phyloP scores from a whole-genome alignment of 768 basidiomycete species.

The Cubamyces sp. region DNA sequence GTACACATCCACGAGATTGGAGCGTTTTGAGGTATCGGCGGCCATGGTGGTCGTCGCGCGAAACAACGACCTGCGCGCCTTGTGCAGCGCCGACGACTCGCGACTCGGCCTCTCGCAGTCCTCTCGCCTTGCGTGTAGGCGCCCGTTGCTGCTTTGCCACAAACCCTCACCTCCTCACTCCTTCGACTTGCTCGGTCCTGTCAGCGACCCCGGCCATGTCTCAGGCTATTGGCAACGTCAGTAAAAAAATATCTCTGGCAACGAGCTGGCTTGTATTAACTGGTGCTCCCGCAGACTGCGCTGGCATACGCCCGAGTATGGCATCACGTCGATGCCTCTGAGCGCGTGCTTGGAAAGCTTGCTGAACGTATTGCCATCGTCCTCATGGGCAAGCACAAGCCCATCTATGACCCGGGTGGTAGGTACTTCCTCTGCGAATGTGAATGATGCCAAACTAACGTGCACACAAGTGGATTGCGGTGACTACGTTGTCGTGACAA shows the following conservation, averaged over 20 bases:
- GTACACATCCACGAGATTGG: conserved; percentile 74
- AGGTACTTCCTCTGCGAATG: conserved; percentile 32
- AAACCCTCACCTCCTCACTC: conserved; percentile 9
- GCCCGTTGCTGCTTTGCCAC: conserved; percentile 18
- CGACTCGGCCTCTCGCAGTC: conserved; percentile 10
- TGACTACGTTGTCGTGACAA: conserved; percentile 96
- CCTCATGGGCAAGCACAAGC: conserved; percentile 99
- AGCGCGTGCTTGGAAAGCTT: conserved; percentile 91
- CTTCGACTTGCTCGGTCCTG: conserved; percentile 1
- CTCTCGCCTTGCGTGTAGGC: conserved; percentile 13
- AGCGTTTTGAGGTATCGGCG: conserved; percentile 58
- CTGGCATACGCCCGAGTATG: conserved; percentile 94
- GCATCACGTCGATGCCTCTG: conserved; percentile 93
- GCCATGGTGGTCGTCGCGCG: conserved; percentile 39
- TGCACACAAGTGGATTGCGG: conserved; percentile 82
- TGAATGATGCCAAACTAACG: background rate
- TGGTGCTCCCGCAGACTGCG: conserved; percentile 68
- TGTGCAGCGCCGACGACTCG: conserved; percentile 15
- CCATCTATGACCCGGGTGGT: conserved; percentile 93
- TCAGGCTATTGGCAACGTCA: conserved; percentile 79
- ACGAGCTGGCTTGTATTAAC: background rate
- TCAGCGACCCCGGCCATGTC: conserved; percentile 56
- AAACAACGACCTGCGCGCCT: conserved; percentile 25
- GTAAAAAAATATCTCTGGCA: conserved; percentile 30
- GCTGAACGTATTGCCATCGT: conserved; percentile 93